A percentile compares a stretch with the other conserved stretches of the same genome.
These are phyloP conservation scores for Phoenix dactylifera DNA, from an alignment of 176 grass and related monocot species.

Conservation along the genomic window DNA sequence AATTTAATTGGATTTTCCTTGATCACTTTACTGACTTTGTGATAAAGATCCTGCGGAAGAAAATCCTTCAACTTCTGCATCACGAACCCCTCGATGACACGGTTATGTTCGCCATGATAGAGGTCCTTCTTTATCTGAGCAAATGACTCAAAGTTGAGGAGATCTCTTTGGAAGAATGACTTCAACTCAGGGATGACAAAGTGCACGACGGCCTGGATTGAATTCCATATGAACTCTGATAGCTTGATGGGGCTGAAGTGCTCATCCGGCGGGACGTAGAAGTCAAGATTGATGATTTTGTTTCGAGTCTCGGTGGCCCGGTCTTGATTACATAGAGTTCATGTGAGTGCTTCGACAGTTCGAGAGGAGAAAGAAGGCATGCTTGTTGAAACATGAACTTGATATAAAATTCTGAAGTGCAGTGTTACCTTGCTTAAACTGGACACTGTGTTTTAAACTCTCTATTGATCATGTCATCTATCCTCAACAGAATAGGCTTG, in stretches of 20 bases:
- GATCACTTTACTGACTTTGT: conserved; percentile 37
- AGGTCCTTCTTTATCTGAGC: conserved; percentile 57
- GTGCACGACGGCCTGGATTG: conserved; percentile 65
- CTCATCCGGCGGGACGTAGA: conserved; percentile 87
- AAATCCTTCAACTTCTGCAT: conserved; percentile 60
- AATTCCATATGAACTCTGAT: conserved; percentile 46
- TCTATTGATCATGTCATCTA: no score
- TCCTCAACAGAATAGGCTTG: no score
- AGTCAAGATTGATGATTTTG: conserved; percentile 69
- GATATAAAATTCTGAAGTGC: no score
- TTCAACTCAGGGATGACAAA: conserved; percentile 61
- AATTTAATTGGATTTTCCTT: conserved; percentile 65
- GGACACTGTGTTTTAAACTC: no score
- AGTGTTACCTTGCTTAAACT: no score
- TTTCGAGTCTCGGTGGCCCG: conserved; percentile 50
- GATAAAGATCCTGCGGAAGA: conserved; percentile 48
- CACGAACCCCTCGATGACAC: conserved; percentile 19
- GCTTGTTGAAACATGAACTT: no score
- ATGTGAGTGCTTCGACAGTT: not conserved
- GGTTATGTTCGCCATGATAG: conserved; percentile 25
- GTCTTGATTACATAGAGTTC: conserved; percentile 24
- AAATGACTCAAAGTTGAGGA: conserved; percentile 50
- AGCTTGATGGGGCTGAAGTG: conserved; percentile 77
- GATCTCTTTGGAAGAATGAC: conserved; percentile 37
- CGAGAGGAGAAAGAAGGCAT: no score